Evolutionary conservation across 202 grass and related monocot genomes (phyloP).

Genomic region (Panicum hallii): DNA sequence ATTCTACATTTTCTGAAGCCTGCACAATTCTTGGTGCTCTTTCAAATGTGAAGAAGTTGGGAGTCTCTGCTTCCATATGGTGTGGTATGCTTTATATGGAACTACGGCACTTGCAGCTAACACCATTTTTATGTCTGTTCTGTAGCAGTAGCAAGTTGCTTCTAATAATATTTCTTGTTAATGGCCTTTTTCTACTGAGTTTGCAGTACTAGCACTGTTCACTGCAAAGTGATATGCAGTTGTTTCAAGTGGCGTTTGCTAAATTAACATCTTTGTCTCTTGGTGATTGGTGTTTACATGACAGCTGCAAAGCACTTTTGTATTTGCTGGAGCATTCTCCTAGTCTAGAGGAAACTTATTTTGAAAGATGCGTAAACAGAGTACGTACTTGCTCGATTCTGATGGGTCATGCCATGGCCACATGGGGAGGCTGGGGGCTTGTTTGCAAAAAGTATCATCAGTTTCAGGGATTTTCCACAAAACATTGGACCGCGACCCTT

Average conservation of each 20-base stretch:
- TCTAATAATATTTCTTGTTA: background rate
- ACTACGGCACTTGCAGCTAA: background rate
- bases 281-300: conserved; percentile 17
- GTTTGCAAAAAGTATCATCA: no score
- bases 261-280: conserved; percentile 28
- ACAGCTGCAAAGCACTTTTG: conserved; percentile 9
- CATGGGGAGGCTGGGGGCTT: no score
- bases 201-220: background rate
- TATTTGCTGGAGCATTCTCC: conserved; percentile 22
- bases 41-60: conserved; percentile 9
- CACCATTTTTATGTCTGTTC: background rate
- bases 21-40: background rate
- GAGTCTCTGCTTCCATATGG: background rate
- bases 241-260: background rate
- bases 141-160: background rate
- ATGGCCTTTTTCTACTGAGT: background rate
- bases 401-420: no score
- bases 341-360: background rate
- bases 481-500: no score
- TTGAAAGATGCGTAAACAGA: no score
- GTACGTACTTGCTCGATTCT: no score
- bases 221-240: background rate
- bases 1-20: background rate
- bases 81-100: conserved; percentile 16
- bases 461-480: no score